Conservation (phyloP, 2,329 filamentous ascomycete species). For the Stagonosporopsis tanaceti region DNA sequence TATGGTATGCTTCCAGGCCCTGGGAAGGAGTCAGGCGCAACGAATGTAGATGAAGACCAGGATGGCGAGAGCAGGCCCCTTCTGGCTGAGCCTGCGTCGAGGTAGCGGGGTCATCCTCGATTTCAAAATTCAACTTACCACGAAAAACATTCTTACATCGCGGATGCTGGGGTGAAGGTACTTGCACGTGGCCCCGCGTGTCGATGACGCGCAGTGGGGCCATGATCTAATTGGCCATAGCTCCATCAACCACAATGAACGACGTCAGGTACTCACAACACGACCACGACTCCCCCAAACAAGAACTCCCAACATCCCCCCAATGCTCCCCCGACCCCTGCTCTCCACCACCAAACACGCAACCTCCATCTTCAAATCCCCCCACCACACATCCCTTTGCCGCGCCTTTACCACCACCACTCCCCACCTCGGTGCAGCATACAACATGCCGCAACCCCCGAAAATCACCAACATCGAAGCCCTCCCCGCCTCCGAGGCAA, state of each 20-base stretch:
- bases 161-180: background rate
- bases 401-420: constrained; percentile 24
- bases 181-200: constrained; percentile 3
- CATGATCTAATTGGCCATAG: constrained; percentile 12
- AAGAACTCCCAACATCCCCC: background rate
- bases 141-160: background rate
- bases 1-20: constrained; percentile 2
- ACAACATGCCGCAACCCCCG: constrained; percentile 44
- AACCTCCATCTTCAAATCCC: background rate
- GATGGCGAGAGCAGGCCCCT: background rate
- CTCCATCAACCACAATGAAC: constrained; percentile 1
- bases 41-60: background rate
- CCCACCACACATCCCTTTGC: background rate
- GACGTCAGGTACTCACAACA: constrained; percentile 9
- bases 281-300: background rate
- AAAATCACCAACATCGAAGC: constrained; percentile 53
- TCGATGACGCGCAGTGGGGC: constrained; percentile 14
- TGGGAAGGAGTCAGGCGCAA: background rate
- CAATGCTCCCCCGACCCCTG: constrained; percentile 15
- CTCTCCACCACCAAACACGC: background rate
- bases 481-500: constrained; percentile 60
- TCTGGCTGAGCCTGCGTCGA: background rate
- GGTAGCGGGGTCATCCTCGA: background rate
- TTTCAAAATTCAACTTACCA: background rate
- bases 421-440: constrained; percentile 27